These are phyloP conservation scores for Mycena vitilis DNA, from an alignment of 768 basidiomycete genomes.

Conservation along the genomic window DNA sequence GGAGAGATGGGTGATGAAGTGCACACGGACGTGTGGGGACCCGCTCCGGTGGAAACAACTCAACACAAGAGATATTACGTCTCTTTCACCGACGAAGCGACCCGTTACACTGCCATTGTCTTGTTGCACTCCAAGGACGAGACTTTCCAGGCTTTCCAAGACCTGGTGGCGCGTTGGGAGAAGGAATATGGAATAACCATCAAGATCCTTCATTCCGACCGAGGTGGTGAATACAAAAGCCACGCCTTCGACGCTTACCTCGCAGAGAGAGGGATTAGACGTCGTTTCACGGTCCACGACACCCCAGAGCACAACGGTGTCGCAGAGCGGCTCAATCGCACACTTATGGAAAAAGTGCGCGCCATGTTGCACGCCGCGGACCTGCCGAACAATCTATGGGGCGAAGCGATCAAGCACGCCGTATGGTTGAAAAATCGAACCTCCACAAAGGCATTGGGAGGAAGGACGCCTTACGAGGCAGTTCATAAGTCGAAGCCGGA, in stretches of 20 bases:
- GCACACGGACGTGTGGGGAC: slow-evolving; percentile 52
- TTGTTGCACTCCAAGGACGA: slow-evolving; percentile 45
- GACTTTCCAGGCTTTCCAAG: slow-evolving; percentile 39
- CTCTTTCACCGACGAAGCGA: slow-evolving; percentile 48
- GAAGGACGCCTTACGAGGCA: slow-evolving; percentile 44
- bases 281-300: slow-evolving; percentile 38
- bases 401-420: slow-evolving; percentile 47
- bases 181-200: slow-evolving; percentile 41
- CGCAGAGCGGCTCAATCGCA: slow-evolving; percentile 50
- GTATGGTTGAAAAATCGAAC: slow-evolving; percentile 53
- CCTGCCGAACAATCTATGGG: slow-evolving; percentile 53
- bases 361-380: slow-evolving; percentile 50
- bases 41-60: slow-evolving; percentile 38
- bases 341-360: slow-evolving; percentile 44
- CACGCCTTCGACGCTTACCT: slow-evolving; percentile 38
- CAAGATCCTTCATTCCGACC: slow-evolving; percentile 43
- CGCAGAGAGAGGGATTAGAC: slow-evolving; percentile 33
- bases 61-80: slow-evolving; percentile 42
- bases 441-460: slow-evolving; percentile 41
- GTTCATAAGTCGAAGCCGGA: slow-evolving; percentile 46
- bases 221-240: slow-evolving; percentile 45
- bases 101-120: slow-evolving; percentile 37
- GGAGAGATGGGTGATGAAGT: slow-evolving; percentile 44
- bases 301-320: slow-evolving; percentile 51
- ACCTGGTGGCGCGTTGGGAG: slow-evolving; percentile 38